Conservation (phyloP, 1,284 basidiomycete genomes). For the Microbotryum violaceum region DNA sequence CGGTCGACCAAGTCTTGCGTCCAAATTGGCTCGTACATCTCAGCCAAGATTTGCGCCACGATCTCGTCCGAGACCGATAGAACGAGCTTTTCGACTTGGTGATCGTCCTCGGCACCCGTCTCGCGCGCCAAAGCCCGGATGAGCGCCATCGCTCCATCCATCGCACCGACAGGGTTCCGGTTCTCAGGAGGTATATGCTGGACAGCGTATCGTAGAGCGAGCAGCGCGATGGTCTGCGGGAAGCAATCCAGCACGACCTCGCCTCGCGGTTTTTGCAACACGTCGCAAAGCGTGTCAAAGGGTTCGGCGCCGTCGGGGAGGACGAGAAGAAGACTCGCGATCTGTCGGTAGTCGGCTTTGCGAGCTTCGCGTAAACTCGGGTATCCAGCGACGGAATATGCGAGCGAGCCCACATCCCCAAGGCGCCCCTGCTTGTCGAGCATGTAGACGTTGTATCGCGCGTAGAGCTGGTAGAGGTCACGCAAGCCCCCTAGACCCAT, state of each 20-base stretch:
- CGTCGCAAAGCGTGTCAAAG: conserved; percentile 14
- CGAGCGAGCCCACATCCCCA: conserved; percentile 45
- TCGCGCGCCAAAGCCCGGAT: background rate
- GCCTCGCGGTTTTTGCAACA: conserved; percentile 34
- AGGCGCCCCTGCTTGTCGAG: conserved; percentile 50
- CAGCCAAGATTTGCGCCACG: conserved; percentile 27
- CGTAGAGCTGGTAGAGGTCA: conserved; percentile 68
- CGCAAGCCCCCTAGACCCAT: conserved; percentile 62
- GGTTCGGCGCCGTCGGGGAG: conserved; percentile 3
- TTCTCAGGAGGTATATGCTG: background rate
- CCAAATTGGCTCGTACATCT: conserved; percentile 21
- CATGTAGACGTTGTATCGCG: conserved; percentile 54
- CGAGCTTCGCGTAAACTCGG: conserved; percentile 45
- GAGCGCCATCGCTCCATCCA: background rate
- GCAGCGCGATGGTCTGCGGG: conserved; percentile 58
- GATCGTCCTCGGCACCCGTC: conserved; percentile 13
- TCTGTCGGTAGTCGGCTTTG: conserved; percentile 15
- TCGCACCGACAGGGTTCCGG: conserved; percentile 38
- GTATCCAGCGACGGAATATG: conserved; percentile 65
- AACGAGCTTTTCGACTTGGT: conserved; percentile 17
- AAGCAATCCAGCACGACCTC: conserved; percentile 61
- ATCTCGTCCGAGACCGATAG: conserved; percentile 28
- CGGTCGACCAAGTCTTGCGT: background rate
- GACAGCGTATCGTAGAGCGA: conserved; percentile 10
- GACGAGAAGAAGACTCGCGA: conserved; percentile 21